These are phyloP conservation scores for Xylaria intraflava DNA, from an alignment of 495 filamentous ascomycete genomes.

Conservation along the genomic window DNA sequence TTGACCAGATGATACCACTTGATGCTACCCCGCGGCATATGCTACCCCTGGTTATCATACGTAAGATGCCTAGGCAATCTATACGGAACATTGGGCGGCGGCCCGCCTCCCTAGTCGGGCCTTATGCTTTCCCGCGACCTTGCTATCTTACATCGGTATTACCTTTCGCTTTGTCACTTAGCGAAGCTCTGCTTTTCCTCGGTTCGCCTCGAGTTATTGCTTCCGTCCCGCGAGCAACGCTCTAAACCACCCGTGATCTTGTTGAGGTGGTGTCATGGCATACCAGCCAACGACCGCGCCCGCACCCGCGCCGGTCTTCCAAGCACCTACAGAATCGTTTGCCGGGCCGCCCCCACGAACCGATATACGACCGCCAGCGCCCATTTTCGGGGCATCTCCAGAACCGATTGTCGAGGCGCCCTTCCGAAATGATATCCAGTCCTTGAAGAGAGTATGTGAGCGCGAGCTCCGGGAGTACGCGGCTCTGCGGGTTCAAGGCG, in stretches of 20 bases:
- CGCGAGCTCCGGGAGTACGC: constrained; percentile 33
- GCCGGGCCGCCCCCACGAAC: constrained; percentile 4
- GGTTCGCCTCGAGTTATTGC: too few species aligned
- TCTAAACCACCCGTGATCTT: too few species aligned
- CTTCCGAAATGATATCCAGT: constrained; percentile 11
- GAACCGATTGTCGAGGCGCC: not conserved
- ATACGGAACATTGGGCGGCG: too few species aligned
- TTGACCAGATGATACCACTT: too few species aligned
- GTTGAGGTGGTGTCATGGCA: too few species aligned
- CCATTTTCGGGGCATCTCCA: not conserved
- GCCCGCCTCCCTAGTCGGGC: too few species aligned
- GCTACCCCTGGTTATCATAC: not conserved
- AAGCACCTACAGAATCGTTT: not conserved
- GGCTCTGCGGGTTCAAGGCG: constrained; percentile 21
- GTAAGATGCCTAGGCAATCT: not conserved
- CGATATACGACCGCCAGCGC: constrained; percentile 1
- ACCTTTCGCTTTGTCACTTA: too few species aligned
- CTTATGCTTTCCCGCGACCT: too few species aligned
- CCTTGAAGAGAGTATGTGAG: constrained; percentile 22
- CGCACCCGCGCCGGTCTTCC: not conserved
- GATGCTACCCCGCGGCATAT: not conserved
- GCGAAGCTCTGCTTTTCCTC: too few species aligned
- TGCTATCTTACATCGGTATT: too few species aligned
- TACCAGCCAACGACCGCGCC: not conserved
- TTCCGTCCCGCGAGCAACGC: too few species aligned